Percentiles rank a stretch among this genome's conserved stretches.
These are phyloP conservation scores for Madurella mycetomatis DNA, from an alignment of 2,329 filamentous ascomycete species.

Conservation along the genomic window DNA sequence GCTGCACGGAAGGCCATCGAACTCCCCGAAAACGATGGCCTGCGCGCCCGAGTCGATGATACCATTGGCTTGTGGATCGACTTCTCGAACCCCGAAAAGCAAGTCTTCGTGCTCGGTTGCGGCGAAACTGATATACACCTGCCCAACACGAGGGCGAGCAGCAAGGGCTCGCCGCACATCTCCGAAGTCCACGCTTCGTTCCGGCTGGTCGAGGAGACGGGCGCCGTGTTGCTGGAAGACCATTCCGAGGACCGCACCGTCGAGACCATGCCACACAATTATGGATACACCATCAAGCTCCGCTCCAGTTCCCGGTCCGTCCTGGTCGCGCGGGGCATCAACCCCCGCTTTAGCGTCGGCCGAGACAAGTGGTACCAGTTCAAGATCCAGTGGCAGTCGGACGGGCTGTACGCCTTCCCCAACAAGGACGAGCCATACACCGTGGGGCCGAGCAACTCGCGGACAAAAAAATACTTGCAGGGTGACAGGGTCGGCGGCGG, in stretches of 20 bases:
- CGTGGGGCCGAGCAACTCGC: slow-evolving; percentile 19
- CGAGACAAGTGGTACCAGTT: slow-evolving; percentile 26
- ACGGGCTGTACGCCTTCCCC: slow-evolving; percentile 21
- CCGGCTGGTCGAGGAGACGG: slow-evolving; percentile 20
- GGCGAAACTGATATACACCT: slow-evolving; percentile 22
- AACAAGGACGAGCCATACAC: slow-evolving; percentile 21
- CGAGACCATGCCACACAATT: slow-evolving; percentile 19
- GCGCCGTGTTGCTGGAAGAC: slow-evolving; percentile 28
- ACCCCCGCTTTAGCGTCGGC: slow-evolving; percentile 26
- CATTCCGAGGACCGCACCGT: slow-evolving; percentile 21
- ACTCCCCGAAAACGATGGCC: slow-evolving; percentile 1
- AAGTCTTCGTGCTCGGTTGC: slow-evolving; percentile 20
- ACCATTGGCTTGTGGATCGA: slow-evolving; percentile 21
- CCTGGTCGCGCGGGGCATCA: slow-evolving; percentile 26
- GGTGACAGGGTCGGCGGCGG: slow-evolving; percentile 25
- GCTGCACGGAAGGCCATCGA: slow-evolving; percentile 14
- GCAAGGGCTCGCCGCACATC: slow-evolving; percentile 20
- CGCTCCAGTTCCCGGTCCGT: slow-evolving; percentile 20
- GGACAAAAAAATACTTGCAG: slow-evolving; percentile 23
- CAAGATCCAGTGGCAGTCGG: slow-evolving; percentile 24
- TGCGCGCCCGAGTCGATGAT: slow-evolving; percentile 8
- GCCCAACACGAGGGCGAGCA: slow-evolving; percentile 16
- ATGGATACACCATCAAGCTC: slow-evolving; percentile 22
- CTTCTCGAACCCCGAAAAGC: slow-evolving; percentile 15
- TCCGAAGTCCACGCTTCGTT: slow-evolving; percentile 26